phyloP scores from a whole-genome alignment of 169 alveolate genomes.

The Cyclospora cayetanensis region DNA sequence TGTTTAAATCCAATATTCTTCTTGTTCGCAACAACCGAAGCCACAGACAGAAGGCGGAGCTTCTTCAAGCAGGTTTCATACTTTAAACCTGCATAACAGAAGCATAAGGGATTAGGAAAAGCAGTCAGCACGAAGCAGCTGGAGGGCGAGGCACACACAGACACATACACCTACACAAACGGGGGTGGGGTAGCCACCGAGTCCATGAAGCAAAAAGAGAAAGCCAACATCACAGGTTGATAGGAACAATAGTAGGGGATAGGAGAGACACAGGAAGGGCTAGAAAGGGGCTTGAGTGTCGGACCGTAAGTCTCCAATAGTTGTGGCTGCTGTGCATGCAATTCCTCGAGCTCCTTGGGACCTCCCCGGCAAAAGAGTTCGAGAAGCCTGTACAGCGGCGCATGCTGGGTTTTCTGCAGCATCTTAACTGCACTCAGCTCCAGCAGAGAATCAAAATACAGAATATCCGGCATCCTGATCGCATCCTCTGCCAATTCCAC shows the following conservation, averaged over 20 bases:
- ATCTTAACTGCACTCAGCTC: constrained; percentile 36
- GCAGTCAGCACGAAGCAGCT: too few relatives aligned
- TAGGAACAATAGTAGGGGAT: neutral
- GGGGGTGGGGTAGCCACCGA: too few relatives aligned
- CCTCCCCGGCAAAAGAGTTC: constrained; percentile 17
- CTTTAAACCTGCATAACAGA: constrained; percentile 48
- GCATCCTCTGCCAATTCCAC: constrained; percentile 56
- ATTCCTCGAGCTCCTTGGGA: constrained; percentile 61
- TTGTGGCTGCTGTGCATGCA: neutral
- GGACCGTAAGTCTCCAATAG: constrained; percentile 37
- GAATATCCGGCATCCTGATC: constrained; percentile 59
- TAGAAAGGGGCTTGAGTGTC: neutral
- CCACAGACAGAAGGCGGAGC: constrained; percentile 72
- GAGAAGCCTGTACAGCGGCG: constrained; percentile 19
- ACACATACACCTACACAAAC: too few relatives aligned
- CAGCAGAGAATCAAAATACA: constrained; percentile 53
- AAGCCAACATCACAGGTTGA: neutral
- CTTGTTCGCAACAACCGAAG: constrained; percentile 42
- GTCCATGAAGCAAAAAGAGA: neutral
- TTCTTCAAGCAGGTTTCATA: constrained; percentile 67
- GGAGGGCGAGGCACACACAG: too few relatives aligned
- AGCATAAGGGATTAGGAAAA: neutral
- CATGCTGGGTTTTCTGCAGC: constrained; percentile 33
- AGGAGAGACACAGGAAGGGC: neutral
- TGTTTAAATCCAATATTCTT: constrained; percentile 32